These are phyloP conservation scores for Chytridium lagenaria DNA, from an alignment of 371 early-diverging fungal genomes.

Conservation along the genomic window DNA sequence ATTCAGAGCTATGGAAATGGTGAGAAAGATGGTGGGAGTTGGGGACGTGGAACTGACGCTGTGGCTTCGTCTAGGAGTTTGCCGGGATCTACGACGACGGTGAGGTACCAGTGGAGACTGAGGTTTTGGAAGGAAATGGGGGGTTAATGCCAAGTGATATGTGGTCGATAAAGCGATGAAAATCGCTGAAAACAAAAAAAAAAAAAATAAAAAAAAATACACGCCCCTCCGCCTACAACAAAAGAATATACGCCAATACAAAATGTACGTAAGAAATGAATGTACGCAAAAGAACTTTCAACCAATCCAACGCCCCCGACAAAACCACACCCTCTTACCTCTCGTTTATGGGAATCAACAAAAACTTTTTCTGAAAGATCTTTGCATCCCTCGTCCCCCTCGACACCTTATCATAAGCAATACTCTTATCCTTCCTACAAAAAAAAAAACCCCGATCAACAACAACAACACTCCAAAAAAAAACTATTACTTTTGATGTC, in stretches of 20 bases:
- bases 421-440: slow-evolving; percentile 10
- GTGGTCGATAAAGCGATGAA: too few relatives aligned
- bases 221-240: too few relatives aligned
- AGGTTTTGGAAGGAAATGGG: too few relatives aligned
- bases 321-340: too few relatives aligned
- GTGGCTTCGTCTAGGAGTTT: slow-evolving; percentile 38
- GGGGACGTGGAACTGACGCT: slow-evolving; percentile 23
- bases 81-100: slow-evolving; percentile 66
- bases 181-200: too few relatives aligned
- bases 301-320: too few relatives aligned
- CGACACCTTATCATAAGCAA: slow-evolving; percentile 58
- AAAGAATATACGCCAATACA: too few relatives aligned
- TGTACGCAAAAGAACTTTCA: too few relatives aligned
- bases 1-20: not conserved
- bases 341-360: slow-evolving; percentile 76
- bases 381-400: slow-evolving; percentile 68
- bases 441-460: not conserved
- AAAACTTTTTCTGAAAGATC: slow-evolving; percentile 62
- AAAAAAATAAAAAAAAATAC: too few relatives aligned
- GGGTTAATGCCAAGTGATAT: too few relatives aligned
- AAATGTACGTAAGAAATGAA: too few relatives aligned
- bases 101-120: slow-evolving; percentile 74
- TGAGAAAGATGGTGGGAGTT: slow-evolving; percentile 5
- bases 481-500: slow-evolving; percentile 26
- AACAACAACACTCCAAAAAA: too few relatives aligned